These are phyloP conservation scores for Hippophae rhamnoides DNA, from an alignment of 306 rosid species.

Conservation along the genomic window DNA sequence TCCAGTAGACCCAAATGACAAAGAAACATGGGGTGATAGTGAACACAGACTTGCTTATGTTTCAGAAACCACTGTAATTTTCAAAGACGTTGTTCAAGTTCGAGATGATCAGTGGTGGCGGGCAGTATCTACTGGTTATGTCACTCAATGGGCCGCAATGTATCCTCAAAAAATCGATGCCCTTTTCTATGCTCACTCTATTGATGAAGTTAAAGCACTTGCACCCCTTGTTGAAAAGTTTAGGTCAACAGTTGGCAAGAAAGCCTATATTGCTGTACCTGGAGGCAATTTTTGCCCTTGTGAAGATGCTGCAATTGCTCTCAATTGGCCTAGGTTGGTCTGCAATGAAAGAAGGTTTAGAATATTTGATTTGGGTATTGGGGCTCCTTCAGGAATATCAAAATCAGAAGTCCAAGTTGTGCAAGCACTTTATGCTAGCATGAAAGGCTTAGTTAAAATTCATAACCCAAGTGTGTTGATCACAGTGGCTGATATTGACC, in stretches of 20 bases:
- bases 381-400: slow-evolving; percentile 58
- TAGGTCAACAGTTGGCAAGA: slow-evolving; percentile 67
- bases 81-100: slow-evolving; percentile 84
- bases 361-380: slow-evolving; percentile 65
- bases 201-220: slow-evolving; percentile 67
- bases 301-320: slow-evolving; percentile 63
- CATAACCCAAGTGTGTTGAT: slow-evolving; percentile 82
- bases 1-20: slow-evolving; percentile 73
- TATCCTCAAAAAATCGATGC: slow-evolving; percentile 84
- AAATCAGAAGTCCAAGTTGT: slow-evolving; percentile 73
- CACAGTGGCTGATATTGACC: slow-evolving; percentile 57
- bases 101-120: slow-evolving; percentile 98
- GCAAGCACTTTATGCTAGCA: slow-evolving; percentile 70
- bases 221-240: slow-evolving; percentile 81
- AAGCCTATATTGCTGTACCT: slow-evolving; percentile 74
- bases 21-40: slow-evolving; percentile 97
- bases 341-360: slow-evolving; percentile 79
- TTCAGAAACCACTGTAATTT: slow-evolving; percentile 92
- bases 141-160: slow-evolving; percentile 97
- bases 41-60: slow-evolving; percentile 95
- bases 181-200: slow-evolving; percentile 76
- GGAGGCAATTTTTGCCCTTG: slow-evolving; percentile 67
- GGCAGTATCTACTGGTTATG: slow-evolving; percentile 82
- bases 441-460: slow-evolving; percentile 84
- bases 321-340: slow-evolving; percentile 69